A percentile compares a stretch with the other conserved stretches of the same genome.
phyloP scores from a whole-genome alignment of 768 basidiomycete genomes.

The Terana coerulea region DNA sequence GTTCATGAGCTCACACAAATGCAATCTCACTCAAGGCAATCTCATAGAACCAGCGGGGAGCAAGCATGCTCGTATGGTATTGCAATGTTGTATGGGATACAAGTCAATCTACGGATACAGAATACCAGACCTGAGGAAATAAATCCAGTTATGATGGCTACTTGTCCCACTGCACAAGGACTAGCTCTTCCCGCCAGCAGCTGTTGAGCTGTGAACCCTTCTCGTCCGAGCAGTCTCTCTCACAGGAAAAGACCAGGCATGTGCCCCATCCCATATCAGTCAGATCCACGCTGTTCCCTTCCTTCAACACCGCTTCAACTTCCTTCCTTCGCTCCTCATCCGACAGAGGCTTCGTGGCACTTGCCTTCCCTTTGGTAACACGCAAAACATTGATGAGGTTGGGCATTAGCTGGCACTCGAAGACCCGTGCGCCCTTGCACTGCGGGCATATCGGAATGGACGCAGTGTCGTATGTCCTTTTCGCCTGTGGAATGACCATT shows the following conservation, averaged over 20 bases:
- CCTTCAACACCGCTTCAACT: slow-evolving; percentile 53
- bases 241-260: slow-evolving; percentile 84
- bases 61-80: too few species aligned
- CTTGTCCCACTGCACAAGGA: slow-evolving; percentile 70
- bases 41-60: too few species aligned
- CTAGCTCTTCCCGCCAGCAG: slow-evolving; percentile 71
- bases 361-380: slow-evolving; percentile 24
- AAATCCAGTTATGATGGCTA: too few species aligned
- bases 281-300: slow-evolving; percentile 37
- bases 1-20: too few species aligned
- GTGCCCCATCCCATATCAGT: slow-evolving; percentile 95
- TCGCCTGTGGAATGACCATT: slow-evolving; percentile 43
- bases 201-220: slow-evolving; percentile 35
- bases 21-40: too few species aligned
- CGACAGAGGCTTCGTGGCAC: slow-evolving; percentile 33
- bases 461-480: slow-evolving; percentile 51
- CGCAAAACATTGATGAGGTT: slow-evolving; percentile 81
- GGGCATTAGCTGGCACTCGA: slow-evolving; percentile 95
- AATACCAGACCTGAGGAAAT: not conserved
- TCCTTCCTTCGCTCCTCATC: slow-evolving; percentile 69
- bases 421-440: slow-evolving; percentile 68
- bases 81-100: too few species aligned
- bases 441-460: slow-evolving; percentile 59
- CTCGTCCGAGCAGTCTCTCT: slow-evolving; percentile 65
- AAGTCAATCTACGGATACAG: not conserved